Conservation (phyloP, 2,329 filamentous ascomycete genomes). For the Monilinia fructigena region DNA sequence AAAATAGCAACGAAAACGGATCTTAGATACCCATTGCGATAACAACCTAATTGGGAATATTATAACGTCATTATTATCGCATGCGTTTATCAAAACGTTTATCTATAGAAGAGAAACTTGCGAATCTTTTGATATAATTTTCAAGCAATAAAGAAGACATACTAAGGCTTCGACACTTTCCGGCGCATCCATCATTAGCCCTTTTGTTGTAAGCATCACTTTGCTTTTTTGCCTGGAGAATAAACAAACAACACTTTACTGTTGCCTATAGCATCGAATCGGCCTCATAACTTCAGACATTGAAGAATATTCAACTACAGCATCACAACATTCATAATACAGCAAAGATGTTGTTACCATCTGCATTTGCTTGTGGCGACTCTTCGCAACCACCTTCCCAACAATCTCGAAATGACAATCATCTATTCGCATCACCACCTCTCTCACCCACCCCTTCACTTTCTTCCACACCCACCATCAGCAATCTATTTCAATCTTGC, state of each 20-base stretch:
- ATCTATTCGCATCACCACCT: conserved; percentile 59
- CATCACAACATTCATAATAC: neutral
- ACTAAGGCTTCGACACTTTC: conserved; percentile 27
- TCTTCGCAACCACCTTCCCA: conserved; percentile 41
- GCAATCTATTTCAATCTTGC: conserved; percentile 58
- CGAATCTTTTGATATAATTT: conserved; percentile 19
- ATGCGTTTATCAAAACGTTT: neutral
- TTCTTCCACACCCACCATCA: conserved; percentile 52
- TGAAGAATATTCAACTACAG: neutral
- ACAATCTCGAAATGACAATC: conserved; percentile 42
- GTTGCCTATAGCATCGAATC: conserved; percentile 12
- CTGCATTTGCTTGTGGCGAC: conserved; percentile 56
- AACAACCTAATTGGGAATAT: conserved; percentile 1
- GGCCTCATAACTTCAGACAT: neutral
- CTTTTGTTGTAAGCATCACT: conserved; percentile 22
- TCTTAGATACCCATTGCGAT: neutral
- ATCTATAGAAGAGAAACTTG: conserved; percentile 6
- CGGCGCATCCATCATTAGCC: conserved; percentile 30
- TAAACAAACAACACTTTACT: neutral
- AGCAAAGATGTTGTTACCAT: conserved; percentile 56
- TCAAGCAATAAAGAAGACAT: neutral
- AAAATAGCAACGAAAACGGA: conserved; percentile 12
- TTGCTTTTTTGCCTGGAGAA: conserved; percentile 17
- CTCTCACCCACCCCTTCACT: conserved; percentile 48
- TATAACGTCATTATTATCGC: neutral